Evolutionary conservation across 768 basidiomycete species (phyloP).

Genomic region (Leccinellum albellum): DNA sequence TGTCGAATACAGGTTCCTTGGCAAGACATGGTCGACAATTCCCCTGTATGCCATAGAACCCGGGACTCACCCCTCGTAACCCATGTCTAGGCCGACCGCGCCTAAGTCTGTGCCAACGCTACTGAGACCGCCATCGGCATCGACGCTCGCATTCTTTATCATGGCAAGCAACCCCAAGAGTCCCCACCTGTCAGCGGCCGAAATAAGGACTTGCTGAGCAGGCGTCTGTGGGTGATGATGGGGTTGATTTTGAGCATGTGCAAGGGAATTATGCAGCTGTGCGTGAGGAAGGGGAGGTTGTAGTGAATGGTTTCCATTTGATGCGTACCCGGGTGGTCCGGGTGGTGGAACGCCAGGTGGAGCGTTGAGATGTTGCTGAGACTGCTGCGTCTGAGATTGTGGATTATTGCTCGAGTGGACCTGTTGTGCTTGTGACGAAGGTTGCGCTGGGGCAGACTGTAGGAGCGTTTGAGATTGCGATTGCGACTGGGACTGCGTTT

Average conservation of each 20-base stretch:
- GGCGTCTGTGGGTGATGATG: constrained; percentile 77
- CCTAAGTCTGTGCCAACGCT: constrained; percentile 89
- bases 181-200: constrained; percentile 95
- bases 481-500: constrained; percentile 24
- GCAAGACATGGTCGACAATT: constrained; percentile 20
- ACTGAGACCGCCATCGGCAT: constrained; percentile 77
- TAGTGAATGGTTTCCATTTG: constrained; percentile 36
- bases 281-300: constrained; percentile 32
- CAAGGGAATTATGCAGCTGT: constrained; percentile 31
- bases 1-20: constrained; percentile 77
- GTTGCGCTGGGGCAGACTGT: constrained; percentile 12
- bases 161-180: constrained; percentile 79
- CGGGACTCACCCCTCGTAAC: constrained; percentile 67
- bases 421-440: constrained; percentile 29
- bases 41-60: constrained; percentile 18
- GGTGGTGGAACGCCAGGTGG: constrained; percentile 49
- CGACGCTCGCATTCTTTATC: constrained; percentile 74
- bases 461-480: constrained; percentile 21
- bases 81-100: constrained; percentile 89
- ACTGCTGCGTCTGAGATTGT: constrained; percentile 30
- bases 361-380: constrained; percentile 47
- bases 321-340: constrained; percentile 34
- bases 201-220: constrained; percentile 88
- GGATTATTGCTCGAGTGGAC: constrained; percentile 33
- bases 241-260: constrained; percentile 30